These are phyloP conservation scores for Mycosarcoma mackinlayi DNA, from an alignment of 1,284 basidiomycete species.

Conservation along the genomic window DNA sequence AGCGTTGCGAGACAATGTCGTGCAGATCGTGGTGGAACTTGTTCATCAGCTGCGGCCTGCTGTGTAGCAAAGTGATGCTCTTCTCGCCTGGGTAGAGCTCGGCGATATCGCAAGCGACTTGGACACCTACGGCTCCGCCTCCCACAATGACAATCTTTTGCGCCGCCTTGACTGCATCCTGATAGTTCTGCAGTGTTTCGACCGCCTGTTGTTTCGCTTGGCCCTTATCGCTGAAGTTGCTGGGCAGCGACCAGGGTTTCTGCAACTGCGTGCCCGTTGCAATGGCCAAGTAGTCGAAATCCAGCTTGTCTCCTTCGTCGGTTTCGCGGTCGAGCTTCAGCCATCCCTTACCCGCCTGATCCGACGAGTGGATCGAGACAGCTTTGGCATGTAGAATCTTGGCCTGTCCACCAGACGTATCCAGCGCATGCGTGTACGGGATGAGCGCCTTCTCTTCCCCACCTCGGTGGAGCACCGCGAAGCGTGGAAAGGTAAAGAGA, in stretches of 20 bases:
- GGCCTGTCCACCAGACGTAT: background rate
- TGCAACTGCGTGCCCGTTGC: conserved; percentile 39
- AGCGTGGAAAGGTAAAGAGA: conserved; percentile 73
- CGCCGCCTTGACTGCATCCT: conserved; percentile 50
- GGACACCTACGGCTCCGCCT: conserved; percentile 65
- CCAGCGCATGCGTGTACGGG: conserved; percentile 75
- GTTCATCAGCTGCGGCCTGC: conserved; percentile 39
- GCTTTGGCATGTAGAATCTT: conserved; percentile 32
- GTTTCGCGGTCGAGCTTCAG: conserved; percentile 21
- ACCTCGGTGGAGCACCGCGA: conserved; percentile 70
- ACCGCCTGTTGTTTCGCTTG: conserved; percentile 56
- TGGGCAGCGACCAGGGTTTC: conserved; percentile 32
- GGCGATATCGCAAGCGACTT: conserved; percentile 62
- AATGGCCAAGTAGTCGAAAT: conserved; percentile 42
- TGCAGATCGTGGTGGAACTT: conserved; percentile 45
- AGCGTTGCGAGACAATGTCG: conserved; percentile 18
- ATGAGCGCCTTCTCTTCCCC: conserved; percentile 73
- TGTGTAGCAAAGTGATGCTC: conserved; percentile 49
- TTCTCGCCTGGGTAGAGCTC: conserved; percentile 48
- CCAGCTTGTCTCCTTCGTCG: conserved; percentile 9
- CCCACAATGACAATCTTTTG: conserved; percentile 62
- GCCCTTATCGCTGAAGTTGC: background rate
- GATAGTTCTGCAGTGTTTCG: conserved; percentile 45
- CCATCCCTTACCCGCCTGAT: background rate
- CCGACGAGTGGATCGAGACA: conserved; percentile 12